A percentile compares a stretch with the other conserved stretches of the same genome.
Evolutionary conservation across 768 basidiomycete genomes (phyloP).

Genomic region (Amanita pallidorosea): DNA sequence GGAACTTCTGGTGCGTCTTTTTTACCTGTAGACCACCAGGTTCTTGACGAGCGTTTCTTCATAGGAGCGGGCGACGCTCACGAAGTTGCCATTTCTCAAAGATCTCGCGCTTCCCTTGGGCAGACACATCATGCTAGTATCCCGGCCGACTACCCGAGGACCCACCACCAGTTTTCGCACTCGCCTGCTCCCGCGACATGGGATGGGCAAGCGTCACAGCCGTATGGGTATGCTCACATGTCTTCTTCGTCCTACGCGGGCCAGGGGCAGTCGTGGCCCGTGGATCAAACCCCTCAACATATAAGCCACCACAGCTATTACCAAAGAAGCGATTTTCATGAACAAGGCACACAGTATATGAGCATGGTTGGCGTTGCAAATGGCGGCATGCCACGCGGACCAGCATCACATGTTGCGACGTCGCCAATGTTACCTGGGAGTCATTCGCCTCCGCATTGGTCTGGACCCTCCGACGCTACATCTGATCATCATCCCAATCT

Average conservation of each 20-base stretch:
- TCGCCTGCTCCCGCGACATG: not conserved
- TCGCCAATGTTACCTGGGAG: not conserved
- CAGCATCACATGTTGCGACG: not conserved
- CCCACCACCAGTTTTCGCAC: not conserved
- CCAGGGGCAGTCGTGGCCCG: not conserved
- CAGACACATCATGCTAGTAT: not conserved
- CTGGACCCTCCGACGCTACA: not conserved
- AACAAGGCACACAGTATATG: not conserved
- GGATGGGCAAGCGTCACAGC: not conserved
- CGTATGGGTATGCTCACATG: constrained; percentile 1
- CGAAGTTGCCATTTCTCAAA: not conserved
- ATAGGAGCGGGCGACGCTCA: not conserved
- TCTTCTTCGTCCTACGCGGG: not conserved
- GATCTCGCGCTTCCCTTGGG: not conserved
- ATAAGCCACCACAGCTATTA: not conserved
- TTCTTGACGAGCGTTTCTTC: not conserved
- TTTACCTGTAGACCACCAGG: not conserved
- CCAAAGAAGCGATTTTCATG: not conserved
- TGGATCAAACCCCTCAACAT: not conserved
- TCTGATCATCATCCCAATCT: not conserved
- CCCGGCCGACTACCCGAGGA: not conserved
- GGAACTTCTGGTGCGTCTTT: not conserved
- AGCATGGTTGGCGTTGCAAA: not conserved
- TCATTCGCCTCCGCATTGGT: constrained; percentile 1
- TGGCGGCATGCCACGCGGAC: not conserved